Evolutionary conservation across 164 flowering plant genomes (phyloP), one percentile per base, ranked within the genome.

Genomic region (Nymphaea thermarum): DNA sequence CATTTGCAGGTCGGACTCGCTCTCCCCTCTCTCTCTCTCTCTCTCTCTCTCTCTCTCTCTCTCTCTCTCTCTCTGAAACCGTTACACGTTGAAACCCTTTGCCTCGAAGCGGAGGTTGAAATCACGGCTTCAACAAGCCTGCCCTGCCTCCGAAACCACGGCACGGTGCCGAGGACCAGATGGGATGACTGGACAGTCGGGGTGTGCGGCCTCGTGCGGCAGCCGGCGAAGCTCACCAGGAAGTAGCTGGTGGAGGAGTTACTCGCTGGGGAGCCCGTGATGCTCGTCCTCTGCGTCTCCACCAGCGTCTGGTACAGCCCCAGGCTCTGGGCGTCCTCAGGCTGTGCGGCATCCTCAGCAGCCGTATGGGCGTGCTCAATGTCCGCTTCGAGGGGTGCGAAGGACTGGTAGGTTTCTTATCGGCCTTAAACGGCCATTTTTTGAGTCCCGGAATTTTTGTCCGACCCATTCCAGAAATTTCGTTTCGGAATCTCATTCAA

Each of bases 301-400:
- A 95, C 96, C 3, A 81, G 96, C 15, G 89, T 95, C 66, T 95
- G 99, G 99, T 78, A 86, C 2, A 98, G 99, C 2, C 91, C 83
- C 7, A 83, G 83, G 2, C 72, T 95, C 4, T 62, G 81, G 82
- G 82, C 55, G 78, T 95, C 16, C 79, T 95, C 42, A 84, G 81
- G 65, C 79, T 85, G 18, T 88, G 96, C 67, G 98, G 98, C 6
- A 75, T 95, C 63, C 53, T 70, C 60, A 79, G 82, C 74, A 68
- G 83, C 1, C 57, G 62, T 2, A 77, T 74, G 4, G 96, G 99
- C 0, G 96, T 86, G 2, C 74, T 86, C 3, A 80, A 85, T 66
- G 96, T 95, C 43, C 91, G 98, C 69, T 95, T 95, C 64, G 98
- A 95, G 63, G 98, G 99, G 2, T 25, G 96, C 92, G 0, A 98